Conservation (phyloP, 2,329 filamentous ascomycete genomes). For the Stachybotrys echinatus region DNA sequence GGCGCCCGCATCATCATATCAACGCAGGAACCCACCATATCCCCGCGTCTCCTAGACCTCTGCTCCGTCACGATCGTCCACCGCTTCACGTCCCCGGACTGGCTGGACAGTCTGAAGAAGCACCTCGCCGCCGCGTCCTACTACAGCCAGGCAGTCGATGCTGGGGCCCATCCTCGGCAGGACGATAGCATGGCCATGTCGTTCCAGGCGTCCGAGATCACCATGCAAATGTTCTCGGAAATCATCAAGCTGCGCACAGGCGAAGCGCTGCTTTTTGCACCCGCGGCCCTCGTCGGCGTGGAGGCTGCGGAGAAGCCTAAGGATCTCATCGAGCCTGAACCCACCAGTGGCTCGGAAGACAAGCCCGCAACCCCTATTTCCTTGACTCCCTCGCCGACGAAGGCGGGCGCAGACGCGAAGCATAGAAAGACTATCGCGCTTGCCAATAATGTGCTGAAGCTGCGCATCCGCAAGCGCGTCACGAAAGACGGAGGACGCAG, state of each 20-base stretch:
- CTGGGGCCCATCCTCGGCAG: neutral
- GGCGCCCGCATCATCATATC: conserved; percentile 64
- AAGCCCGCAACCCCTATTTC: neutral
- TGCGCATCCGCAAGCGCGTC: conserved; percentile 34
- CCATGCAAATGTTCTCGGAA: conserved; percentile 28
- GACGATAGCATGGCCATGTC: neutral
- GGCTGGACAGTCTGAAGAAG: conserved; percentile 41
- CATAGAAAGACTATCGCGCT: conserved; percentile 14
- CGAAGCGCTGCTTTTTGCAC: conserved; percentile 42
- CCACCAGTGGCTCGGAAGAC: neutral
- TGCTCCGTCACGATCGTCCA: conserved; percentile 70
- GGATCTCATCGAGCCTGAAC: neutral
- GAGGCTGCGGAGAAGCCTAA: neutral
- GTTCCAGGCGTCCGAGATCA: neutral
- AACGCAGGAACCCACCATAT: conserved; percentile 73
- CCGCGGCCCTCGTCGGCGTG: conserved; percentile 30
- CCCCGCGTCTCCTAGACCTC: conserved; percentile 62
- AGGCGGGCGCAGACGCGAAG: neutral
- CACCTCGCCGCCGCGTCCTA: conserved; percentile 37
- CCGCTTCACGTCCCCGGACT: conserved; percentile 62
- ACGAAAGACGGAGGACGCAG: conserved; percentile 40
- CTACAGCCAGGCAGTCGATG: neutral
- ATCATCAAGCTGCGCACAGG: conserved; percentile 38
- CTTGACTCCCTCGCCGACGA: neutral
- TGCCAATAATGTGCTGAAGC: conserved; percentile 31